A percentile compares a stretch with the other conserved stretches of the same genome.
Conservation (phyloP, 768 basidiomycete genomes). For the Mycena filopes region DNA sequence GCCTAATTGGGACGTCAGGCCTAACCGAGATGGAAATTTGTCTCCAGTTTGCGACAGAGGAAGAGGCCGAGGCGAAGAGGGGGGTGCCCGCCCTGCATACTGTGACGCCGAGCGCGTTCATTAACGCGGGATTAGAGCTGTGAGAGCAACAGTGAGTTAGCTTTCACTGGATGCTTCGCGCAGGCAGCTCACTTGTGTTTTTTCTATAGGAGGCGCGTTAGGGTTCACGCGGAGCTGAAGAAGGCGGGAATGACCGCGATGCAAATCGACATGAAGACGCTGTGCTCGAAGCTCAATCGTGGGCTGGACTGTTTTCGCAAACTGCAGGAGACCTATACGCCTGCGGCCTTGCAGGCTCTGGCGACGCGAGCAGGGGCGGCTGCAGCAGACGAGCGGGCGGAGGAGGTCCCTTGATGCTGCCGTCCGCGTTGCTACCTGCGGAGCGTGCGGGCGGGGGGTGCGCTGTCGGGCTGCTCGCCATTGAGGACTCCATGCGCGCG, state of each 20-base stretch:
- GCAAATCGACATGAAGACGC: background rate
- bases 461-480: background rate
- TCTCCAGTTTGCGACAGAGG: slow-evolving; percentile 9
- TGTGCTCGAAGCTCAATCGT: background rate
- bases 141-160: slow-evolving; percentile 39
- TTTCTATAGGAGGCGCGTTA: background rate
- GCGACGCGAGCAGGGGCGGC: background rate
- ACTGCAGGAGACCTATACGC: background rate
- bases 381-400: background rate
- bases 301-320: background rate
- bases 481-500: background rate
- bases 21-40: slow-evolving; percentile 22
- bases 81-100: slow-evolving; percentile 25
- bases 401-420: background rate
- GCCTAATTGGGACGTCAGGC: slow-evolving; percentile 7
- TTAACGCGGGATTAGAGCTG: slow-evolving; percentile 10
- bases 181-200: too few species aligned
- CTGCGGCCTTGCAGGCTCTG: background rate
- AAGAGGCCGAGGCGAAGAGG: slow-evolving; percentile 15
- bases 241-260: background rate
- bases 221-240: slow-evolving; percentile 4
- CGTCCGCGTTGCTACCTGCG: background rate
- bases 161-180: background rate
- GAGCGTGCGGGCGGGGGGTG: background rate
- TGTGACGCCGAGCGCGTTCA: slow-evolving; percentile 28